Evolutionary conservation across 345 rosid species (phyloP), one percentile per base, ranked within the genome.

Genomic region (Hevea brasiliensis): DNA sequence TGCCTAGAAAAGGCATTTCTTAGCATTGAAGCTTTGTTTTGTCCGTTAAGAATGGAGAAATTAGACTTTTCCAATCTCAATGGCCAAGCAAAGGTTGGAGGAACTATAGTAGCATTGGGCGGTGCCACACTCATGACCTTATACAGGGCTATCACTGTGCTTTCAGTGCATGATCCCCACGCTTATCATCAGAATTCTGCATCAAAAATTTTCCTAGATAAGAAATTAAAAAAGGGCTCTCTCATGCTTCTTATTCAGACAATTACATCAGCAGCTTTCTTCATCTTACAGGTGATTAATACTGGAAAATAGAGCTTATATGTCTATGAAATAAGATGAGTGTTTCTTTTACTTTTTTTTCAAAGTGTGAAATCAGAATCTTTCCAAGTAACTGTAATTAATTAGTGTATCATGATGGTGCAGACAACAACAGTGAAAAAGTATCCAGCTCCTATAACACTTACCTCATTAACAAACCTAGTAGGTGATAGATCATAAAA

Each of bases 371-470:
- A 6, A 42, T 42, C 45, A 42, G n/a, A n/a, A n/a, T n/a, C n/a
- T n/a, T n/a, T n/a, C n/a, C n/a, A n/a, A n/a, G n/a, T n/a, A n/a
- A n/a, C n/a, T n/a, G n/a, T n/a, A n/a, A n/a, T n/a, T n/a, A n/a
- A n/a, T n/a, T n/a, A n/a, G n/a, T n/a, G n/a, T n/a, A n/a, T n/a
- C n/a, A n/a, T n/a, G n/a, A n/a, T n/a, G n/a, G n/a, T 29, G 66
- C 72, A 67, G 72, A 24, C 61, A 5, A 17, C 18, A 53, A 67
- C 72, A n/a, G 35, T 74, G 0, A 47, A 47, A 35, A 67, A 15
- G 58, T 67, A 74, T 67, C 72, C 72, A 7, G 72, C 67, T 9
- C 72, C 67, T 21, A n/a, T 74, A 59, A 48, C 72, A 2, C 51
- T 74, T 1, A 59, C 77, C 2, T 29, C 72, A 35, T 50, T 74